phyloP scores from a whole-genome alignment of 2,329 filamentous ascomycete species.

The Neofusicoccum umdonicola region DNA sequence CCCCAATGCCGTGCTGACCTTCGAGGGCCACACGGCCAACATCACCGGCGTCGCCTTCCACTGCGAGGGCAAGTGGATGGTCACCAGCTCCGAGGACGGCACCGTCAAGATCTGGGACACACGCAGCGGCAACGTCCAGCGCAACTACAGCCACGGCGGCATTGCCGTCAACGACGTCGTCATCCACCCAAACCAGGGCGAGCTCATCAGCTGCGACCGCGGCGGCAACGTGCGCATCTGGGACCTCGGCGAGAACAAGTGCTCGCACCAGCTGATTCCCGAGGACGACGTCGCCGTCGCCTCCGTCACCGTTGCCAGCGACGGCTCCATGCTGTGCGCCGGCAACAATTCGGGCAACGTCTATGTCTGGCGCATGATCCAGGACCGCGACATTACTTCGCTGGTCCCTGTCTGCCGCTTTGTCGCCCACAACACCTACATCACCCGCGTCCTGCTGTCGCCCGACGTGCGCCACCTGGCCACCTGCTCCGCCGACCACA shows the following conservation, averaged over 20 bases:
- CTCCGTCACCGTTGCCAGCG: slow-evolving; percentile 92
- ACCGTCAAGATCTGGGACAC: slow-evolving; percentile 98
- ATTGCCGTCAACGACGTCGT: slow-evolving; percentile 94
- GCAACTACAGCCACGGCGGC: slow-evolving; percentile 87
- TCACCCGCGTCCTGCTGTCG: slow-evolving; percentile 85
- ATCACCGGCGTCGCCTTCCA: slow-evolving; percentile 97
- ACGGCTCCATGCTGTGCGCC: slow-evolving; percentile 88
- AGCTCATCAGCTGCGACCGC: slow-evolving; percentile 94
- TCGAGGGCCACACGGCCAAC: slow-evolving; percentile 94
- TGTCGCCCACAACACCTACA: slow-evolving; percentile 86
- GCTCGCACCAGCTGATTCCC: slow-evolving; percentile 91
- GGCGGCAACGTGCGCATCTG: slow-evolving; percentile 91
- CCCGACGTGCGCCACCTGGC: slow-evolving; percentile 93
- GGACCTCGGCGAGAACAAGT: slow-evolving; percentile 96
- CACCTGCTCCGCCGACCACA: slow-evolving; percentile 90
- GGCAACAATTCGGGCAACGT: slow-evolving; percentile 93
- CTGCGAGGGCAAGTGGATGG: slow-evolving; percentile 99
- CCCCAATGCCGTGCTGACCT: slow-evolving; percentile 85
- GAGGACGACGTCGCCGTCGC: slow-evolving; percentile 93
- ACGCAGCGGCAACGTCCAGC: slow-evolving; percentile 77
- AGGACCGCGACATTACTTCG: slow-evolving; percentile 76
- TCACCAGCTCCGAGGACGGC: slow-evolving; percentile 93
- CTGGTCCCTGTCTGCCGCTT: slow-evolving; percentile 87
- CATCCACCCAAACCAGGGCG: slow-evolving; percentile 98
- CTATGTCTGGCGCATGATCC: slow-evolving; percentile 93